Conservation (phyloP, 2,329 filamentous ascomycete species). For the Phaeomoniella chlamydospora region DNA sequence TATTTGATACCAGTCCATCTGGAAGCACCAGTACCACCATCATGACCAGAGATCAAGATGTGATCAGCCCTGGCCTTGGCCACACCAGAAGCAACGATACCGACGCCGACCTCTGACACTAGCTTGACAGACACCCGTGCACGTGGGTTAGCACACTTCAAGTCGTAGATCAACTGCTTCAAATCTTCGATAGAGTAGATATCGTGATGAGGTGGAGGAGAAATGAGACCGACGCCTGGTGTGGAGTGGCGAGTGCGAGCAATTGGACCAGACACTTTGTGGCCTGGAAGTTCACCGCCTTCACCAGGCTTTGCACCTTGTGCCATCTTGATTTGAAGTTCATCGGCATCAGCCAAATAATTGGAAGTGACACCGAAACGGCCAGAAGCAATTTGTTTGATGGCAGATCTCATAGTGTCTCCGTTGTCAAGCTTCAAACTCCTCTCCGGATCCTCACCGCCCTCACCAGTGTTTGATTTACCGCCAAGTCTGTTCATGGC, state of each 20-base stretch:
- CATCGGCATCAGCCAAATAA: conserved; percentile 88
- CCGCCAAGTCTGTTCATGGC: conserved; percentile 95
- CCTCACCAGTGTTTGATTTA: conserved; percentile 95
- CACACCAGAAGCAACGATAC: conserved; percentile 93
- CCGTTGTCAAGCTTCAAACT: conserved; percentile 77
- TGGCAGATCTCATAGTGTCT: conserved; percentile 92
- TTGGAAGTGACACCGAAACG: conserved; percentile 92
- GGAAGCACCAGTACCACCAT: conserved; percentile 91
- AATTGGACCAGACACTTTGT: conserved; percentile 92
- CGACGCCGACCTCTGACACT: conserved; percentile 91
- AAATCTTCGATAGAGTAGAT: conserved; percentile 98
- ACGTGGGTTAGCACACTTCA: conserved; percentile 90
- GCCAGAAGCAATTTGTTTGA: conserved; percentile 93
- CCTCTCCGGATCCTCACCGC: conserved; percentile 88
- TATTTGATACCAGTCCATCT: conserved; percentile 99
- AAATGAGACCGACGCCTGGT: conserved; percentile 89
- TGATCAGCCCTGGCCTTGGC: conserved; percentile 96
- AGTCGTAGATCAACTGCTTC: conserved; percentile 93
- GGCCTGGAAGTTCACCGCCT: conserved; percentile 89
- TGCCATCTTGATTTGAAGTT: conserved; percentile 98
- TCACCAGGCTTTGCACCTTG: conserved; percentile 96
- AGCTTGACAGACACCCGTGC: conserved; percentile 92
- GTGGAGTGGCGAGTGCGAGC: conserved; percentile 91
- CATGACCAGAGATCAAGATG: conserved; percentile 91
- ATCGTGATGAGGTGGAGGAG: conserved; percentile 90